These are phyloP conservation scores for Globisporangium viniferum DNA, from an alignment of 352 stramenopile species.

Conservation along the genomic window DNA sequence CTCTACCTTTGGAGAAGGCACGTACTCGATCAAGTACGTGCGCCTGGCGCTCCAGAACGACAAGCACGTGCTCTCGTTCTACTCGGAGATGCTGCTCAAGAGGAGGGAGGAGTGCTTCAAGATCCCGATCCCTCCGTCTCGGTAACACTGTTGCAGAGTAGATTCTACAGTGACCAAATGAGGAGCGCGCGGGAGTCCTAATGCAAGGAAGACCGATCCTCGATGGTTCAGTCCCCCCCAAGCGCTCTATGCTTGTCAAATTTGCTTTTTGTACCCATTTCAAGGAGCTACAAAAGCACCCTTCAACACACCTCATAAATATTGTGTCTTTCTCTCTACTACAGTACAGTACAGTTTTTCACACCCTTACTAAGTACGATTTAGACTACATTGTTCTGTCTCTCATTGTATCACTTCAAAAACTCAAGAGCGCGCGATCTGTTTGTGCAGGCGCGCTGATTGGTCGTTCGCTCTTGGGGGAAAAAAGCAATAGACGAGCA, in stretches of 20 bases:
- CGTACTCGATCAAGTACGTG: slow-evolving; percentile 43
- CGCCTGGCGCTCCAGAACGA: slow-evolving; percentile 34
- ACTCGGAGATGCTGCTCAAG: slow-evolving; percentile 46
- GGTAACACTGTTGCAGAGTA: neutral
- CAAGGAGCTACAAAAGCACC: neutral
- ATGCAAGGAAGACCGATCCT: neutral
- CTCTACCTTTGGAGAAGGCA: slow-evolving; percentile 18
- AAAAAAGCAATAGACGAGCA: neutral
- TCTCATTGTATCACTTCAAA: neutral
- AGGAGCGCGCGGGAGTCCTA: neutral
- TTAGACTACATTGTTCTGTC: neutral
- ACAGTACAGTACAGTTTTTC: neutral
- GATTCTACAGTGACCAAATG: neutral
- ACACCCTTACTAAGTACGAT: neutral
- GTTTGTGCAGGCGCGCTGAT: neutral
- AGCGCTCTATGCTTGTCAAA: neutral
- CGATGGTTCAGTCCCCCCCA: neutral
- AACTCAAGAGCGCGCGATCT: neutral
- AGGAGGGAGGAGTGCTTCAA: slow-evolving; percentile 49
- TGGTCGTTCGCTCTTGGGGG: neutral
- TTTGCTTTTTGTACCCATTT: neutral
- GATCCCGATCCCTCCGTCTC: slow-evolving; percentile 18
- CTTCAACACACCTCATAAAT: neutral
- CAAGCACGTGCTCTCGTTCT: slow-evolving; percentile 30
- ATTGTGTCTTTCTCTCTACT: neutral